A percentile compares a stretch with the other conserved stretches of the same genome.
These are phyloP conservation scores for Nigrospora oryzae DNA, from an alignment of 2,329 filamentous ascomycete species.

Conservation along the genomic window DNA sequence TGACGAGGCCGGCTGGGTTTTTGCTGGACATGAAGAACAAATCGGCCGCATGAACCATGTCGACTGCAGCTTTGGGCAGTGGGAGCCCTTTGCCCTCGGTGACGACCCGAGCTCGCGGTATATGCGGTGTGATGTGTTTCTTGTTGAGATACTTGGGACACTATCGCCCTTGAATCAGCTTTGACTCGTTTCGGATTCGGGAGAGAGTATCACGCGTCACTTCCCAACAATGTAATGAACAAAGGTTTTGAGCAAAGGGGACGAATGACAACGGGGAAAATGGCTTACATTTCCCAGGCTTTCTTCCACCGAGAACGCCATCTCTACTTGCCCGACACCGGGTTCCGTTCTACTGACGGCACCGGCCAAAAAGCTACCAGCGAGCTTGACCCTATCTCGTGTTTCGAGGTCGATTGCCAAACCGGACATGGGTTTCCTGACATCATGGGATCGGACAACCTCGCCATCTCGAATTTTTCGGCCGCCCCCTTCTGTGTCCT, in stretches of 20 bases:
- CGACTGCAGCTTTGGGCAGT: conserved; percentile 45
- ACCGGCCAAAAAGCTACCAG: conserved; percentile 60
- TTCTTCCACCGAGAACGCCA: conserved; percentile 63
- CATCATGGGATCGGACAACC: conserved; percentile 22
- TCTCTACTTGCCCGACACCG: conserved; percentile 30
- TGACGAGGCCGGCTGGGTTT: conserved; percentile 39
- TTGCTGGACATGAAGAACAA: conserved; percentile 71
- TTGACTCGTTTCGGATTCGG: no score
- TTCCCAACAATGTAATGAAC: no score
- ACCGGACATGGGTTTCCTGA: conserved; percentile 34
- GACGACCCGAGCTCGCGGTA: conserved; percentile 38
- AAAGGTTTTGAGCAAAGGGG: no score
- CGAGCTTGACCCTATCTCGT: conserved; percentile 66
- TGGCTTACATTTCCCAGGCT: conserved; percentile 55
- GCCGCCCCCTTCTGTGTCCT: conserved; percentile 32
- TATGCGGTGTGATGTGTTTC: conserved; percentile 50
- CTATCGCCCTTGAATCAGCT: no score
- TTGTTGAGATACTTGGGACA: conserved; percentile 84
- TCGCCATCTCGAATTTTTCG: conserved; percentile 12
- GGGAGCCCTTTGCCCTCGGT: conserved; percentile 21
- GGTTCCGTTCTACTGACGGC: conserved; percentile 32
- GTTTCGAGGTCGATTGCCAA: conserved; percentile 56
- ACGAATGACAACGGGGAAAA: no score
- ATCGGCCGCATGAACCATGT: conserved; percentile 57
- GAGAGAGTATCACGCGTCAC: no score